Conservation (phyloP, 1,284 basidiomycete genomes). For the Abortiporus biennis region DNA sequence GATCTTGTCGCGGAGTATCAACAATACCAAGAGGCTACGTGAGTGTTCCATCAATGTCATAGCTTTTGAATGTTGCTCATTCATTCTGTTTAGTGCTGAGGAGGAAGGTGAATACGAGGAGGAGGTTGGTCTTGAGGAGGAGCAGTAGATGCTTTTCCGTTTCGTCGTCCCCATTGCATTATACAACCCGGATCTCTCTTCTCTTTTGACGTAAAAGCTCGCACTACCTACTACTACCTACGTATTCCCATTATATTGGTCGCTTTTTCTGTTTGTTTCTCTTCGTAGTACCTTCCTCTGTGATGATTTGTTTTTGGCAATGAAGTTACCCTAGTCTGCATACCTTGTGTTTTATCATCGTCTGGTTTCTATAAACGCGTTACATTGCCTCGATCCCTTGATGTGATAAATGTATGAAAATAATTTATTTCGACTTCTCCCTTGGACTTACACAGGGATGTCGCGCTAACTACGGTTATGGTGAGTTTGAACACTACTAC, state of each 20-base stretch:
- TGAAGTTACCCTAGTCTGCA: conserved; percentile 30
- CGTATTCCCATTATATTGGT: conserved; percentile 30
- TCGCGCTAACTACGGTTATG: too few relatives aligned
- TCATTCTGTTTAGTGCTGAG: conserved; percentile 45
- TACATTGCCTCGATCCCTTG: too few relatives aligned
- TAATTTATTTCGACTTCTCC: too few relatives aligned
- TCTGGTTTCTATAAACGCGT: too few relatives aligned
- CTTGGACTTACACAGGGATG: too few relatives aligned
- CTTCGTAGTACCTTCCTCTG: too few relatives aligned
- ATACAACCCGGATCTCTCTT: conserved; percentile 22
- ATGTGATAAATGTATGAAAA: too few relatives aligned
- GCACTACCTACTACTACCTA: too few relatives aligned
- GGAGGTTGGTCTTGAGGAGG: conserved; percentile 54
- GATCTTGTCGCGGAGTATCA: conserved; percentile 92
- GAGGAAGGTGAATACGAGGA: conserved; percentile 83
- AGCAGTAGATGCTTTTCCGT: conserved; percentile 30
- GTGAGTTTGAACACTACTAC: too few relatives aligned
- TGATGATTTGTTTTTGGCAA: conserved; percentile 23
- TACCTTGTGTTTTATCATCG: too few relatives aligned
- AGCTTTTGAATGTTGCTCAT: neutral
- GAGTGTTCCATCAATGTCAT: conserved; percentile 26
- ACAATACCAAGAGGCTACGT: conserved; percentile 96
- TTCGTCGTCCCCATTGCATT: conserved; percentile 11
- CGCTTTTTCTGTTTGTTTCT: conserved; percentile 23
- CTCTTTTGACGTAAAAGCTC: too few relatives aligned